Conservation (phyloP, 2,329 filamentous ascomycete species). For the Dactylonectria macrodidyma region DNA sequence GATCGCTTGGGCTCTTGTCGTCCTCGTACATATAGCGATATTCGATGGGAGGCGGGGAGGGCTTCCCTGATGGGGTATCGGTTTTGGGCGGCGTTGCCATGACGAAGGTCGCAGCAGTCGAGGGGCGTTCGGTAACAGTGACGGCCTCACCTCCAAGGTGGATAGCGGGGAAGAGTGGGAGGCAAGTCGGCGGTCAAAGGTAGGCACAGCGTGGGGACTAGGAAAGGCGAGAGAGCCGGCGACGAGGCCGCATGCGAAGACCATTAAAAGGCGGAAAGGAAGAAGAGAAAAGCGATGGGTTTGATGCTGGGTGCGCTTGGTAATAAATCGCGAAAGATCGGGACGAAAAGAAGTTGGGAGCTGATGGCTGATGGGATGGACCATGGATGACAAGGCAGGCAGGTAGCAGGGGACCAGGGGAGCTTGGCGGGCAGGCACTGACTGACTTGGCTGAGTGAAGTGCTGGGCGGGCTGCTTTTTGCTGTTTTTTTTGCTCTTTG, state of each 20-base stretch:
- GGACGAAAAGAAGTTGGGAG: conserved; percentile 20
- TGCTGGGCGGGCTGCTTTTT: not conserved
- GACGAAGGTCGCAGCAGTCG: conserved; percentile 20
- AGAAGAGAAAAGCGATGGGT: not conserved
- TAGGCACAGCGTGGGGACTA: conserved; percentile 5
- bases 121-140: conserved; percentile 14
- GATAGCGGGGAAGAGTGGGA: conserved; percentile 39
- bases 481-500: no score
- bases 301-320: conserved; percentile 12
- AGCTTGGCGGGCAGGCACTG: conserved; percentile 18
- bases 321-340: conserved; percentile 21
- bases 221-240: conserved; percentile 11
- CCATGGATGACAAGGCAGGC: not conserved
- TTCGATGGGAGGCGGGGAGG: conserved; percentile 46
- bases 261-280: not conserved
- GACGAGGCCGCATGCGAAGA: conserved; percentile 21
- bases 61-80: conserved; percentile 40
- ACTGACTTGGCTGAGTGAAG: not conserved
- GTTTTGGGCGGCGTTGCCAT: conserved; percentile 48
- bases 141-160: conserved; percentile 41
- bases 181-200: conserved; percentile 43
- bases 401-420: conserved; percentile 14
- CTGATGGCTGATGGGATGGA: conserved; percentile 5
- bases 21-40: conserved; percentile 79
- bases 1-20: conserved; percentile 77